Conservation (phyloP, 2,329 filamentous ascomycete species). For the Pseudogymnoascus sp. region DNA sequence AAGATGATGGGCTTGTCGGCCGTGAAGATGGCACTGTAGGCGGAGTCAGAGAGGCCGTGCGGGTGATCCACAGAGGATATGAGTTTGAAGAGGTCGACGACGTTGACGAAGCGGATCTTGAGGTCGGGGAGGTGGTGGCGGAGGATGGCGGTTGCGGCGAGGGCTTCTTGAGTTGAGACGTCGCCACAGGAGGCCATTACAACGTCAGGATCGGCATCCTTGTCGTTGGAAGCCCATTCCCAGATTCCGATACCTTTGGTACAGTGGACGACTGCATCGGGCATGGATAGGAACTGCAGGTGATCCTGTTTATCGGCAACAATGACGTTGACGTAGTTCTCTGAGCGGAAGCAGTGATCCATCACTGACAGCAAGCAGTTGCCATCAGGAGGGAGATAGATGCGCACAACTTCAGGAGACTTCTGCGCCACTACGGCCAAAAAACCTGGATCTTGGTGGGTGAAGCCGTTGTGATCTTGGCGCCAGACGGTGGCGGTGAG, state of each 20-base stretch:
- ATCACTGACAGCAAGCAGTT: slow-evolving; percentile 70
- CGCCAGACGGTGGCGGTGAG: slow-evolving; percentile 73
- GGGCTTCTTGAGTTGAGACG: slow-evolving; percentile 63
- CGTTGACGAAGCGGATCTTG: slow-evolving; percentile 73
- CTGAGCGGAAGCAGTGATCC: slow-evolving; percentile 66
- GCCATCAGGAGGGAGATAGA: slow-evolving; percentile 73
- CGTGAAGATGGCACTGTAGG: slow-evolving; percentile 67
- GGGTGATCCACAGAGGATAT: slow-evolving; percentile 64
- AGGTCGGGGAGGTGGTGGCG: slow-evolving; percentile 64
- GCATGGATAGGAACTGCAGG: slow-evolving; percentile 67
- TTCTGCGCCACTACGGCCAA: slow-evolving; percentile 74
- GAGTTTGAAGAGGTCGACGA: slow-evolving; percentile 74
- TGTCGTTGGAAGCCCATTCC: slow-evolving; percentile 68
- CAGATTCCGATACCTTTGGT: slow-evolving; percentile 73
- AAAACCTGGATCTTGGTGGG: slow-evolving; percentile 74
- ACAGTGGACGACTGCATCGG: slow-evolving; percentile 66
- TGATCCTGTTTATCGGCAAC: slow-evolving; percentile 76
- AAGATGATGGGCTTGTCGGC: slow-evolving; percentile 66
- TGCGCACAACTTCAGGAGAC: slow-evolving; percentile 69
- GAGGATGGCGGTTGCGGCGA: slow-evolving; percentile 67
- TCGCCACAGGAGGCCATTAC: slow-evolving; percentile 73
- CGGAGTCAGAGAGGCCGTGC: slow-evolving; percentile 59
- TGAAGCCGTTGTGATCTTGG: slow-evolving; percentile 80
- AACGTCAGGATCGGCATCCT: slow-evolving; percentile 60
- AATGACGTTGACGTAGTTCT: slow-evolving; percentile 75